Percentiles rank a stretch among this genome's conserved stretches.
These are phyloP conservation scores for Solanum chilense DNA, from an alignment of 257 asterid genomes.

Conservation along the genomic window DNA sequence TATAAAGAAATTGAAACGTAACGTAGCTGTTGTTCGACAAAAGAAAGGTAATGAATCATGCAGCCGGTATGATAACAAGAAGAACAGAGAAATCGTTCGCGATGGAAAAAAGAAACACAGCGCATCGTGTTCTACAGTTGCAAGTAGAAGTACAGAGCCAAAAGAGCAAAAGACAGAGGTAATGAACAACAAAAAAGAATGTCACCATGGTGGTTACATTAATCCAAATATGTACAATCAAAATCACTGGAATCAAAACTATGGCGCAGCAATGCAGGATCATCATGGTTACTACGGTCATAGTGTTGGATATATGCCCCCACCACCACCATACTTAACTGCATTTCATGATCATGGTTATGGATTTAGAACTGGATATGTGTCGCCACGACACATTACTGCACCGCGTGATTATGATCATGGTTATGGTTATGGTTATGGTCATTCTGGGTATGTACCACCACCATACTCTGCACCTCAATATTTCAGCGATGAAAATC, in stretches of 20 bases:
- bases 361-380: slow-evolving; percentile 22
- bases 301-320: slow-evolving; percentile 24
- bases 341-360: not conserved
- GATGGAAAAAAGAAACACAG: not conserved
- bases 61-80: not conserved
- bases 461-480: slow-evolving; percentile 17
- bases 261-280: slow-evolving; percentile 27
- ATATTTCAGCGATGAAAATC: slow-evolving; percentile 86
- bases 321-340: not conserved
- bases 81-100: not conserved
- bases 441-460: slow-evolving; percentile 24
- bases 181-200: slow-evolving; percentile 47
- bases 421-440: slow-evolving; percentile 13
- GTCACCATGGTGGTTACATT: slow-evolving; percentile 3
- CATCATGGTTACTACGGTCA: slow-evolving; percentile 6
- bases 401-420: not conserved
- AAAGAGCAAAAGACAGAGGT: not conserved
- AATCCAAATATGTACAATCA: slow-evolving; percentile 39
- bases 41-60: slow-evolving; percentile 37
- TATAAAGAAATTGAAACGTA: slow-evolving; percentile 42
- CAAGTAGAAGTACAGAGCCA: slow-evolving; percentile 7
- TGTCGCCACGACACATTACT: slow-evolving; percentile 39
- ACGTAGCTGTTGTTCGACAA: slow-evolving; percentile 41
- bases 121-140: not conserved
- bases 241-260: slow-evolving; percentile 40